Evolutionary conservation across 2,329 filamentous ascomycete genomes (phyloP), one percentile per base, ranked within the genome.

Genomic region (Nemania sp.): DNA sequence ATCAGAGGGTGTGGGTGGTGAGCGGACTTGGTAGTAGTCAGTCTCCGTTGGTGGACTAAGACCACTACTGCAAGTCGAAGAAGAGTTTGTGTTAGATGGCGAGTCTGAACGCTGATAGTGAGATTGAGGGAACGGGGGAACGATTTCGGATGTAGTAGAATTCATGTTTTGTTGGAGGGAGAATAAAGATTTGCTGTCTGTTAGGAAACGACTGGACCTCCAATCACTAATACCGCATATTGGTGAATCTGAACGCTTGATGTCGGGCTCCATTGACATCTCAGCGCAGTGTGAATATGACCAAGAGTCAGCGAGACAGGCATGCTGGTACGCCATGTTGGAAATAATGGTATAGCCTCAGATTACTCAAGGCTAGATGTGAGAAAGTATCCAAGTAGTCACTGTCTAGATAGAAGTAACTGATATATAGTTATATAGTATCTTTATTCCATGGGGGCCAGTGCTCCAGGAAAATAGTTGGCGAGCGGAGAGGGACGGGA

Each of bases 31-130:
- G 58, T 76, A 78, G 26, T 77, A 75, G 58, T 84, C 82, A 62
- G 77, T 79, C n/a, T 83, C 81, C 4, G 79, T 73, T 3, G 76
- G 77, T 18, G 81, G 81, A 43, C 81, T 83, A 24, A 77, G 75
- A 27, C 74, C 76, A 59, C 77, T 80, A 64, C 80, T 79, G 63
- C 79, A 79, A 0, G 77, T 77, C 24, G 80, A 80, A 4, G 80
- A 78, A 18, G 77, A 75, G 29, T 79, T 76, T 13, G 80, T 80
- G 20, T 79, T 82, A 13, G 79, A 79, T 7, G 82, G 80, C 7
- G 81, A 82, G 32, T 70, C 74, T 49, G 78, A 77, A 27, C 79
- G 79, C 59, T 68, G 74, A 69, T 70, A 68, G 35, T 68, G 70
- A 59, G 64, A 66, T 38, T 63, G 74, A 49, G 70, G 71, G 26